Conservation (phyloP, 2,329 filamentous ascomycete genomes). For the Zymoseptoria ardabiliae region DNA sequence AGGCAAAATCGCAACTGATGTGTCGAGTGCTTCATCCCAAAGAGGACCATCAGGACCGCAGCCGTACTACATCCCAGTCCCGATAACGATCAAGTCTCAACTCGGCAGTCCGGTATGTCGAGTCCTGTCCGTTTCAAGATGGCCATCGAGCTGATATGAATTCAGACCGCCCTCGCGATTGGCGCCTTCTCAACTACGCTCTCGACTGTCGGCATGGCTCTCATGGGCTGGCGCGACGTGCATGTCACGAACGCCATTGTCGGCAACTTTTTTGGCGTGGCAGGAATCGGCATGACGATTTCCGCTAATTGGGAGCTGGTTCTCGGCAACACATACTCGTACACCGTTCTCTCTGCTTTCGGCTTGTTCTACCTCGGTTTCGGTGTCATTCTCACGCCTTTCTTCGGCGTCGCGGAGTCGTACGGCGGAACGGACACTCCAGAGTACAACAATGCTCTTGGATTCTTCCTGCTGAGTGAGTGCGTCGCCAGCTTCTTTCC, state of each 20-base stretch:
- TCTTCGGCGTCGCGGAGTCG: conserved; percentile 39
- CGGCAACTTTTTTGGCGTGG: conserved; percentile 49
- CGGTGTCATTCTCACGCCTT: conserved; percentile 42
- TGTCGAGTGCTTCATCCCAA: conserved; percentile 11
- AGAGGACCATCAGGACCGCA: conserved; percentile 3
- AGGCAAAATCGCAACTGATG: conserved; percentile 18
- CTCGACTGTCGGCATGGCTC: conserved; percentile 46
- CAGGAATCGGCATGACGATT: conserved; percentile 46
- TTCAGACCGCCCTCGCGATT: conserved; percentile 43
- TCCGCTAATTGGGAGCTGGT: conserved; percentile 51
- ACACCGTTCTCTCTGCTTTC: conserved; percentile 50
- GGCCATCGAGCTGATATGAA: background rate
- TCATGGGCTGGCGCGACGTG: conserved; percentile 51
- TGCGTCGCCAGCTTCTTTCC: background rate
- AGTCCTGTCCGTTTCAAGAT: background rate
- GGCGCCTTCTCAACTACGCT: conserved; percentile 50
- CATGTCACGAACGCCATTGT: conserved; percentile 46
- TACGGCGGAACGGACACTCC: conserved; percentile 37
- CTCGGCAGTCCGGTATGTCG: conserved; percentile 19
- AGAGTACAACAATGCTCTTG: conserved; percentile 44
- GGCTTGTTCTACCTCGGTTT: conserved; percentile 48
- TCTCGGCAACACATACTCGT: conserved; percentile 45
- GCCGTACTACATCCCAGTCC: conserved; percentile 25
- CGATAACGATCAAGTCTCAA: conserved; percentile 27
- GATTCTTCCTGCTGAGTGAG: conserved; percentile 43